Percentiles rank a stretch among this genome's conserved stretches.
Evolutionary conservation across 148 eudicot genomes (phyloP).

Genomic region (Beta vulgaris): DNA sequence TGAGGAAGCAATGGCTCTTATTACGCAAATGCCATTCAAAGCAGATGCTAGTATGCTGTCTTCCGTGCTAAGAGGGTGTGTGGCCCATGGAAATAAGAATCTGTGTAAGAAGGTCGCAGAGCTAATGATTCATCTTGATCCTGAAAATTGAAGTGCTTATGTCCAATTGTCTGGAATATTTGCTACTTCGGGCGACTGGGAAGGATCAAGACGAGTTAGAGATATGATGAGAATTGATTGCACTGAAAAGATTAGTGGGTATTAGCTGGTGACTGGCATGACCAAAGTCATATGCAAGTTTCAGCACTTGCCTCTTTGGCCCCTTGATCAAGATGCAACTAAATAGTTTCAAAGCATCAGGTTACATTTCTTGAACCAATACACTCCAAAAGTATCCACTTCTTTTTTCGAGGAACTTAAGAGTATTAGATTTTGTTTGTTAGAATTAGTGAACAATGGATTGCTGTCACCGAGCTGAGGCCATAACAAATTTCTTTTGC

Average conservation of each 20-base stretch:
- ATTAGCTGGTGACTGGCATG: conserved; percentile 36
- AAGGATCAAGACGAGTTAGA: conserved; percentile 56
- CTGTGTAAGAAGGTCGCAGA: conserved; percentile 60
- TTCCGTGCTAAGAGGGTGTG: conserved; percentile 77
- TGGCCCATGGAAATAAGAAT: conserved; percentile 57
- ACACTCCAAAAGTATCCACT: no score
- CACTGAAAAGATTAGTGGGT: conserved; percentile 61
- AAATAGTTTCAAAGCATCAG: not conserved
- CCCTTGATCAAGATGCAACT: conserved; percentile 8
- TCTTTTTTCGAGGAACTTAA: no score
- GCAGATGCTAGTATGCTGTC: conserved; percentile 71
- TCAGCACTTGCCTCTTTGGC: not conserved
- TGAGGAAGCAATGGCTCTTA: conserved; percentile 53
- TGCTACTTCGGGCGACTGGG: conserved; percentile 78
- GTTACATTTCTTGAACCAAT: not conserved
- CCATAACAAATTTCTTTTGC: not conserved
- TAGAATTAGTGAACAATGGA: not conserved
- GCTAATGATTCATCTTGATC: conserved; percentile 56
- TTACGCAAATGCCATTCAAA: conserved; percentile 53
- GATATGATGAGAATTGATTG: conserved; percentile 52
- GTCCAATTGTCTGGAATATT: conserved; percentile 73
- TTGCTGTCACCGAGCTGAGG: not conserved
- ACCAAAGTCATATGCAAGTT: conserved; percentile 18
- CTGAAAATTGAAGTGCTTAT: conserved; percentile 64
- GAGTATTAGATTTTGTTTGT: not conserved